phyloP scores from a whole-genome alignment of 345 rosid species.

The Populus davidiana region DNA sequence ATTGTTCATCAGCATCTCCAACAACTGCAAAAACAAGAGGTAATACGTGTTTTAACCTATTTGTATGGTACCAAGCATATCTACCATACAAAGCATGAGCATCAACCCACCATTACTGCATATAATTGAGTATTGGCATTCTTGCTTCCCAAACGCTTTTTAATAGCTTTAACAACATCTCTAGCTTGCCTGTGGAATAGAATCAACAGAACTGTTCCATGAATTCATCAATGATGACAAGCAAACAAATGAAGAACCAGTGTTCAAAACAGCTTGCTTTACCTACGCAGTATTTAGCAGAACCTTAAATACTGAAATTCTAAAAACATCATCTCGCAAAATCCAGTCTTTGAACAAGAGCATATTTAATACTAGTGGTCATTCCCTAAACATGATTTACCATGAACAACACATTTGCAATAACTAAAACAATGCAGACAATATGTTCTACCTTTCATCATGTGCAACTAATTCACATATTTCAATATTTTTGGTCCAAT shows the following conservation, averaged over 20 bases:
- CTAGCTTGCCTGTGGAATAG: conserved; percentile 60
- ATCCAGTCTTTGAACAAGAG: background rate
- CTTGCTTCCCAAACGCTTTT: conserved; percentile 79
- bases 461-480: conserved; percentile 79
- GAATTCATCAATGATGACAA: conserved; percentile 1
- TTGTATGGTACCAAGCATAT: background rate
- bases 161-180: conserved; percentile 82
- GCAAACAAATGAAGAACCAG: background rate
- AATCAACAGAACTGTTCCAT: background rate
- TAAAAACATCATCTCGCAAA: background rate
- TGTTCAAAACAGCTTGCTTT: background rate
- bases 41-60: background rate
- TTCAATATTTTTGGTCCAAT: conserved; percentile 89
- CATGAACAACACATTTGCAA: background rate
- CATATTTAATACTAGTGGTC: background rate
- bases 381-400: background rate
- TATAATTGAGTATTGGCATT: conserved; percentile 60
- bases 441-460: conserved; percentile 58
- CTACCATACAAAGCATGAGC: conserved; percentile 1
- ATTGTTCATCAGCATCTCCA: conserved; percentile 97
- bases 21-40: conserved; percentile 46
- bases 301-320: background rate
- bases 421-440: background rate
- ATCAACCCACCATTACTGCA: conserved; percentile 66
- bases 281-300: background rate